A percentile compares a stretch with the other conserved stretches of the same genome.
These are phyloP conservation scores for Pseudotsuga menziesii DNA, from an alignment of 75 land plant genomes.

Conservation along the genomic window DNA sequence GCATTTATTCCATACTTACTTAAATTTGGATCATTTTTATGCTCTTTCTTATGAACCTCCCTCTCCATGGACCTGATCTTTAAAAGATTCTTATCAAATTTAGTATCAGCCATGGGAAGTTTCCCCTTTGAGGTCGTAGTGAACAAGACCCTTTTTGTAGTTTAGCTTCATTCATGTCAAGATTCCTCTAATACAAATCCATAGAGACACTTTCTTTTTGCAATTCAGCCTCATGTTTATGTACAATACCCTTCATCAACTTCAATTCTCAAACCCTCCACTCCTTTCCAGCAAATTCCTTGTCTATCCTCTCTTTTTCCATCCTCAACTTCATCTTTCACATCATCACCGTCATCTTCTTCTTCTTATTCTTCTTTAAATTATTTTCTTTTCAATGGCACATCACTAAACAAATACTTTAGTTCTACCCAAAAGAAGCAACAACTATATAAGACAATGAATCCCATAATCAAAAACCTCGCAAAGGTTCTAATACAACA, in stretches of 20 bases:
- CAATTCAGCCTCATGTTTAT: conserved; percentile 14
- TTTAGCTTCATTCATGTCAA: conserved; percentile 38
- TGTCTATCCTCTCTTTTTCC: conserved; percentile 49
- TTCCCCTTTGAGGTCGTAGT: conserved; percentile 15
- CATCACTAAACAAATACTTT: conserved; percentile 10
- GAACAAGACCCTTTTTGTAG: conserved; percentile 22
- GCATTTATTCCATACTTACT: neutral
- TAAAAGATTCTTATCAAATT: conserved; percentile 32
- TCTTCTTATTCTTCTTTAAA: conserved; percentile 16
- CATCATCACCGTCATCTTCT: conserved; percentile 51
- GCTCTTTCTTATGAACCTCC: conserved; percentile 40
- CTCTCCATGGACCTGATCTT: conserved; percentile 64
- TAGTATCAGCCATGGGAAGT: conserved; percentile 11
- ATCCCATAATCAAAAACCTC: conserved; percentile 21
- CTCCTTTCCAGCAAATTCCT: conserved; percentile 39
- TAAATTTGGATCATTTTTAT: conserved; percentile 7
- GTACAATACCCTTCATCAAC: conserved; percentile 24
- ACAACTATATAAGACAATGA: conserved; percentile 27
- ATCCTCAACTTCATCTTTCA: conserved; percentile 37
- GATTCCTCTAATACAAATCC: conserved; percentile 10
- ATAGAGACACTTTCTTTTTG: neutral
- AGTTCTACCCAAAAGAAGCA: conserved; percentile 23
- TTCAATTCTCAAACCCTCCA: conserved; percentile 25
- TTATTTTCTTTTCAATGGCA: conserved; percentile 12
- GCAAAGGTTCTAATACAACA: neutral